A percentile compares a stretch with the other conserved stretches of the same genome.
phyloP scores from a whole-genome alignment of 2,329 filamentous ascomycete genomes.

The Colletotrichum sp. region DNA sequence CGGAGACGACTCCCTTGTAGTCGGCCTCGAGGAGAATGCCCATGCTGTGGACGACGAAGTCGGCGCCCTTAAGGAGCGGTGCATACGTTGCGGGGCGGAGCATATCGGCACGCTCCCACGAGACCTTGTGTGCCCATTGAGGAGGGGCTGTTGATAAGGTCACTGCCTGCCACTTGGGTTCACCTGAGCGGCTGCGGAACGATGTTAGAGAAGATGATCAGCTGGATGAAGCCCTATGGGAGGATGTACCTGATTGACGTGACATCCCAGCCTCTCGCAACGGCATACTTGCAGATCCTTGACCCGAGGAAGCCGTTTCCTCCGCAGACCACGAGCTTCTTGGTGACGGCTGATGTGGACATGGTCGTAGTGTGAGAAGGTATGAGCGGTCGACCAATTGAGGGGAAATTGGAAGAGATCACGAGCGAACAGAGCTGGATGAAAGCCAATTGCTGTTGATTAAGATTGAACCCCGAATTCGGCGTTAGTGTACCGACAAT shows the following conservation, averaged over 20 bases:
- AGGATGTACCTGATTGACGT: conserved; percentile 80
- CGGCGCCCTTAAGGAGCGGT: conserved; percentile 74
- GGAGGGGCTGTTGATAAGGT: conserved; percentile 75
- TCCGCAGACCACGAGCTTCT: conserved; percentile 88
- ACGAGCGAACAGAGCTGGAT: not conserved
- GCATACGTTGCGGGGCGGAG: conserved; percentile 82
- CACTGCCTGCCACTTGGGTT: conserved; percentile 83
- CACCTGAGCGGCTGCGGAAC: conserved; percentile 77
- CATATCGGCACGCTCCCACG: conserved; percentile 89
- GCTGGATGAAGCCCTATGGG: not conserved
- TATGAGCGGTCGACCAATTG: not conserved
- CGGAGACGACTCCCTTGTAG: conserved; percentile 91
- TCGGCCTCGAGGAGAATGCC: conserved; percentile 96
- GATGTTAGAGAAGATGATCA: conserved; percentile 22
- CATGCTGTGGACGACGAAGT: conserved; percentile 92
- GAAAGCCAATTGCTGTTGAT: not conserved
- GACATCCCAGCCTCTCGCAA: conserved; percentile 87
- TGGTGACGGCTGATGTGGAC: conserved; percentile 61
- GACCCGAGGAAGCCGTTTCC: conserved; percentile 91
- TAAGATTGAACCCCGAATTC: not conserved
- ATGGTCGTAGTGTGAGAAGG: conserved; percentile 39
- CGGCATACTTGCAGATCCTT: conserved; percentile 89
- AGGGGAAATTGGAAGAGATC: not conserved
- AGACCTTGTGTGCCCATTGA: conserved; percentile 80
- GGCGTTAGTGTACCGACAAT: not conserved